Conservation (phyloP, 192 early-diverging fungal genomes). For the Allomyces macrogynus region DNA sequence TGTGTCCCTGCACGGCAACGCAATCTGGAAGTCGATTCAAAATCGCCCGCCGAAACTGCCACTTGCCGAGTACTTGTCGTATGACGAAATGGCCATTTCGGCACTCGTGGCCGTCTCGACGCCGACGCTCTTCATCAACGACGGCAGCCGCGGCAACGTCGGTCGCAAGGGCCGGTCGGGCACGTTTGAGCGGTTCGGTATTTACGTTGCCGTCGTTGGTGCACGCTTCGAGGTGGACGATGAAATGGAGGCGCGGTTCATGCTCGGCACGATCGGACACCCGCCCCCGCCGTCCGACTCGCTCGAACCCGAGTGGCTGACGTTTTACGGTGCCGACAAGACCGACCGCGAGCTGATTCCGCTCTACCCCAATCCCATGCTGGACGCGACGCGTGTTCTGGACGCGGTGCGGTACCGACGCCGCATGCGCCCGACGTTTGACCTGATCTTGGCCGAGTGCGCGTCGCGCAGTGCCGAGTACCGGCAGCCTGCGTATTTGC, state of each 20-base stretch:
- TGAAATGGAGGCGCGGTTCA: constrained; percentile 8
- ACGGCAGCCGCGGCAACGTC: constrained; percentile 7
- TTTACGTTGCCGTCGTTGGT: constrained; percentile 13
- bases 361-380: no score
- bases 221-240: constrained; percentile 10
- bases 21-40: background rate
- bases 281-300: no score
- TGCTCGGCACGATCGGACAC: background rate
- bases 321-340: no score
- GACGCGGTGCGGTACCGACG: background rate
- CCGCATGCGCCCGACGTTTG: background rate
- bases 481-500: background rate
- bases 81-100: constrained; percentile 16
- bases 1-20: background rate
- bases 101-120: constrained; percentile 11
- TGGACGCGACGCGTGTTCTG: no score
- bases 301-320: no score
- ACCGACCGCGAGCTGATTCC: no score
- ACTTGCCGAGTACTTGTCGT: constrained; percentile 12
- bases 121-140: constrained; percentile 14
- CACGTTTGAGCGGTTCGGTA: constrained; percentile 4
- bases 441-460: background rate
- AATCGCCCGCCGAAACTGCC: background rate
- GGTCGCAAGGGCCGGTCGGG: background rate
- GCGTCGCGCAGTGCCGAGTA: background rate